Percentiles rank a stretch among this genome's conserved stretches.
Evolutionary conservation across 208 protist genomes (phyloP).

Genomic region (Vickermania ingenoplastis): DNA sequence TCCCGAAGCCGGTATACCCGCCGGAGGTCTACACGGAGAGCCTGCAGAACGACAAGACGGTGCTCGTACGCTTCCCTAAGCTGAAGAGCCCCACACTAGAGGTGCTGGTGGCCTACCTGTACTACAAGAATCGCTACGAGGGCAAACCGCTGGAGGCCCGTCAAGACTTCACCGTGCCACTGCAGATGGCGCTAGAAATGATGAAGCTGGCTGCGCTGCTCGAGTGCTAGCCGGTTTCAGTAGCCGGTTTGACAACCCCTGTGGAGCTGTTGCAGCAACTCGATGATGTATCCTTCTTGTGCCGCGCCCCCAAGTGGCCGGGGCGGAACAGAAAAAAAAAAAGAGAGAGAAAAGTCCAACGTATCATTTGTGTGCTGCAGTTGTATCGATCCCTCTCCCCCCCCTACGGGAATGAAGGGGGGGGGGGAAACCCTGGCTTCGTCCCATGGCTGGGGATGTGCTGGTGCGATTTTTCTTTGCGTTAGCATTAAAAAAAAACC

Average conservation of each 20-base stretch:
- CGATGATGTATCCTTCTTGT: too few relatives aligned
- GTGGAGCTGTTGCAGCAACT: too few relatives aligned
- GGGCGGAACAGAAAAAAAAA: too few relatives aligned
- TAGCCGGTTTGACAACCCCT: not conserved
- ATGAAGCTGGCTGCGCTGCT: conserved; percentile 66
- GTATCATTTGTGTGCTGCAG: too few relatives aligned
- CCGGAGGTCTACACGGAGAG: conserved; percentile 13
- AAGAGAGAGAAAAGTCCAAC: too few relatives aligned
- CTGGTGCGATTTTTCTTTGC: too few relatives aligned
- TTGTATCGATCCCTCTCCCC: too few relatives aligned
- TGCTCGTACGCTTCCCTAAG: conserved; percentile 42
- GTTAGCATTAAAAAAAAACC: too few relatives aligned
- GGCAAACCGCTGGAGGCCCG: conserved; percentile 27
- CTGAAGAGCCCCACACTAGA: conserved; percentile 38
- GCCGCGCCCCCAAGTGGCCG: too few relatives aligned
- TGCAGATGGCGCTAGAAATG: conserved; percentile 46
- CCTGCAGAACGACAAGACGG: conserved; percentile 25
- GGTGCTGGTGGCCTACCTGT: conserved; percentile 62
- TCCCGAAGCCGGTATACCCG: not conserved
- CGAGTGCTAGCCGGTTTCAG: conserved; percentile 28
- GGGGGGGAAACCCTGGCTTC: too few relatives aligned
- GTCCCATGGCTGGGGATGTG: too few relatives aligned
- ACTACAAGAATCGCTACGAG: conserved; percentile 82
- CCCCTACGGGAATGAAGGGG: too few relatives aligned
- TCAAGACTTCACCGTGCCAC: conserved; percentile 47